Base-by-base conservation (phyloP, 2,329 filamentous ascomycete genomes). In the Elsinoe fawcettii region DNA sequence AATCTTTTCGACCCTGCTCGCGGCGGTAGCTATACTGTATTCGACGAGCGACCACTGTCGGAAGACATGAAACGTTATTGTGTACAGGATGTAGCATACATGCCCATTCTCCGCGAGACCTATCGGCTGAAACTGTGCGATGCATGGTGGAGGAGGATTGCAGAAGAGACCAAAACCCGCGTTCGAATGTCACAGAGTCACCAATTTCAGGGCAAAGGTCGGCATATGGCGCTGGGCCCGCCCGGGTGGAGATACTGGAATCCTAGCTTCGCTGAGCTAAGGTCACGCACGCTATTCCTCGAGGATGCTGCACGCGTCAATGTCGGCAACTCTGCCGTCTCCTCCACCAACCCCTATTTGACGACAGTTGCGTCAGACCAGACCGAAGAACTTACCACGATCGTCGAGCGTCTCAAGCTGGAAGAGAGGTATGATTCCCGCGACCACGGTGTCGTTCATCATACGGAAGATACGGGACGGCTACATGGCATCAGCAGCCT, bases 1-100 rank as follows among this genome's bases (percentile, higher is more conserved):
- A 58, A 54, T 1, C 65, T 79, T 2, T 79, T 78, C 60, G 63
- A 63, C 3, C 73, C 75, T 0, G 64, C 72, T 25, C 55, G 54
- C 1, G 77, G 78, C 1, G 78, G 78, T 0, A 65, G 60, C 8
- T 77, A 75, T 60, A 67, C 73, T 12, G 72, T 79, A 0, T 81
- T 81, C 63, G 73, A 75, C 58, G 51, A 67, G 44, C 69, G 78
- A 0, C 79, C 79, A 0, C 58, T 81, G 5, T 41, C 60, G 0
- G 9, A 61, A 2, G 71, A 71, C 0, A 69, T 80, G 2, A 56
- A 66, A 20, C 11, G 61, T 0, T 82, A 81, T 64, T 80, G 77
- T 60, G 66, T 69, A 2, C 68, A 75, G 22, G 77, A 81, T 60
- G 73, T 81, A 1, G 43, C 63, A 6, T 66, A 70, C 32, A 64